Percentiles rank a stretch among this genome's conserved stretches.
These are phyloP conservation scores for Musa schizocarpa DNA, from an alignment of 176 grass and related monocot genomes.

Conservation along the genomic window DNA sequence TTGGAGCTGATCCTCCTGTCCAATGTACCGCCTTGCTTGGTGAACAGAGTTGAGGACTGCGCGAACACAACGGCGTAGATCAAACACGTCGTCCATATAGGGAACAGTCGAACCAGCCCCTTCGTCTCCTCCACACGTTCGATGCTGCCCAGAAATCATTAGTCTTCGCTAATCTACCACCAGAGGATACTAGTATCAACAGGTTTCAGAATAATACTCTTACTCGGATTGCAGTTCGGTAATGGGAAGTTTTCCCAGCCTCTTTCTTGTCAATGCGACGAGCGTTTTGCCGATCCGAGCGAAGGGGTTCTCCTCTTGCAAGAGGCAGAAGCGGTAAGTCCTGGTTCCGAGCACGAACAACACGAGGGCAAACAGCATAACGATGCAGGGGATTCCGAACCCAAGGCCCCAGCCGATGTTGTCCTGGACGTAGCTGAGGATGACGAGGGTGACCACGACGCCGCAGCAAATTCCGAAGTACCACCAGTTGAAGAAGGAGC, in stretches of 20 bases:
- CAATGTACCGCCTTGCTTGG: constrained; percentile 5
- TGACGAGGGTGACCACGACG: not conserved
- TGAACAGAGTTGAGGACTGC: not conserved
- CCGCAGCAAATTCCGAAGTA: constrained; percentile 31
- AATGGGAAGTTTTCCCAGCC: not conserved
- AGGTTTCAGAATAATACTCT: not conserved
- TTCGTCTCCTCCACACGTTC: not conserved
- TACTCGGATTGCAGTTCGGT: not conserved
- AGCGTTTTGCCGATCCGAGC: not conserved
- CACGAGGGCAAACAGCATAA: constrained; percentile 26
- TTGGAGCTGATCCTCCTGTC: constrained; percentile 2
- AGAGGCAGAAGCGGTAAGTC: constrained; percentile 34
- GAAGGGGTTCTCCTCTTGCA: not conserved
- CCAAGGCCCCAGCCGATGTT: constrained; percentile 46
- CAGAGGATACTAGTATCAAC: too few species aligned
- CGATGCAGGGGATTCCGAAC: constrained; percentile 38
- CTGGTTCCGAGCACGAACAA: constrained; percentile 45
- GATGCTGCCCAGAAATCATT: not conserved
- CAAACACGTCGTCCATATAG: not conserved
- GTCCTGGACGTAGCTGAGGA: constrained; percentile 56
- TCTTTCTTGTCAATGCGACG: not conserved
- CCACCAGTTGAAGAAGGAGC: constrained; percentile 76
- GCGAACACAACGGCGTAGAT: not conserved
- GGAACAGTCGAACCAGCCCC: not conserved
- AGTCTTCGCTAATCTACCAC: constrained; percentile 25